A percentile compares a stretch with the other conserved stretches of the same genome.
Conservation (phyloP, 768 basidiomycete species). For the Tulasnella sp. region DNA sequence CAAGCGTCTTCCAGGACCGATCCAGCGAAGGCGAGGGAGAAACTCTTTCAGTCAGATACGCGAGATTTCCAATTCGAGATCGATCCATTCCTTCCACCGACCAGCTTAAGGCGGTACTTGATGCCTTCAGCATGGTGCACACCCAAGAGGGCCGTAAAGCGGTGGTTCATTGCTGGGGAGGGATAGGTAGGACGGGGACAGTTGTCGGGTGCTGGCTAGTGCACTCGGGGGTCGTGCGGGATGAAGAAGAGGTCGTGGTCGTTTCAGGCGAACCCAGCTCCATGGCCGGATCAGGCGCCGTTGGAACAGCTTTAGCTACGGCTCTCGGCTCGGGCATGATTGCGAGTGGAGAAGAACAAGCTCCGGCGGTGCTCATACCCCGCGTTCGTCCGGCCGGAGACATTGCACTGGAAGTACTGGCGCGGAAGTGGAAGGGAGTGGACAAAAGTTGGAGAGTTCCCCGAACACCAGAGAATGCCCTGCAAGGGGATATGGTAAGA, state of each 20-base stretch:
- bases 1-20: neutral
- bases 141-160: neutral
- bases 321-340: too few species aligned
- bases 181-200: slow-evolving; percentile 19
- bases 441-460: slow-evolving; percentile 20
- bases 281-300: too few species aligned
- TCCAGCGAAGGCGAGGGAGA: neutral
- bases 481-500: slow-evolving; percentile 15
- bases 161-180: slow-evolving; percentile 21
- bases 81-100: neutral
- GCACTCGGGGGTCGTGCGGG: neutral
- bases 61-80: slow-evolving; percentile 18
- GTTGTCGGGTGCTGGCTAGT: slow-evolving; percentile 24
- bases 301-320: too few species aligned
- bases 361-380: neutral
- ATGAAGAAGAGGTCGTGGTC: neutral
- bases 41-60: neutral
- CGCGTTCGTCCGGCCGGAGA: neutral
- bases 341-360: neutral
- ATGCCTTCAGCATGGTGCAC: neutral
- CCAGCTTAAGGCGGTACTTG: neutral
- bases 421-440: slow-evolving; percentile 13
- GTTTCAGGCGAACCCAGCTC: neutral
- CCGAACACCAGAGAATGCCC: slow-evolving; percentile 16
- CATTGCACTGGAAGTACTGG: neutral